Conservation (phyloP, 768 basidiomycete species). For the Imleria badia region DNA sequence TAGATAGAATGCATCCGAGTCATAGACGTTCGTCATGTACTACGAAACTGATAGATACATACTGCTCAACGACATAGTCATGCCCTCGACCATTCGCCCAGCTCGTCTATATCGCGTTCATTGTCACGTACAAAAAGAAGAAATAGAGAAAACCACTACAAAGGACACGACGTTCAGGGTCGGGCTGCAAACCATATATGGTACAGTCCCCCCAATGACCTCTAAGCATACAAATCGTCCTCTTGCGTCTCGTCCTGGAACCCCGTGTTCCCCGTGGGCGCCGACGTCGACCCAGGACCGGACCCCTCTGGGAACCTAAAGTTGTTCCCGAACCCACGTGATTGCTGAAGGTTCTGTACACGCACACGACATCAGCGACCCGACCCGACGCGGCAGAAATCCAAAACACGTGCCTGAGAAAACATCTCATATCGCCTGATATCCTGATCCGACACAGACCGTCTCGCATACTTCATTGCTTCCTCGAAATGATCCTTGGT, state of each 20-base stretch:
- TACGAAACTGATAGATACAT: no score
- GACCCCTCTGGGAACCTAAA: slow-evolving; percentile 97
- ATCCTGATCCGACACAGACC: slow-evolving; percentile 95
- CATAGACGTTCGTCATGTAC: neutral
- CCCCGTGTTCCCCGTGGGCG: slow-evolving; percentile 64
- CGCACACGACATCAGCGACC: slow-evolving; percentile 1
- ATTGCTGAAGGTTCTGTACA: slow-evolving; percentile 82
- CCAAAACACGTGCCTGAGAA: slow-evolving; percentile 61
- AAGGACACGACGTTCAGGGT: neutral
- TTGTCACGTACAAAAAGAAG: slow-evolving; percentile 3
- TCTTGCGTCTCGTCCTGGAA: slow-evolving; percentile 86
- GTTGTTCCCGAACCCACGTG: slow-evolving; percentile 87
- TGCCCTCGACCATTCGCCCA: no score
- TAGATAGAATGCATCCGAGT: neutral
- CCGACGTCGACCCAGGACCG: slow-evolving; percentile 36
- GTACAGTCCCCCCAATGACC: neutral
- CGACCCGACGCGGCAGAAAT: neutral
- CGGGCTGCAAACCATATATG: no score
- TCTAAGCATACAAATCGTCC: slow-evolving; percentile 87
- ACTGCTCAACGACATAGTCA: no score
- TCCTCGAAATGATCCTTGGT: slow-evolving; percentile 95
- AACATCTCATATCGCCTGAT: slow-evolving; percentile 99
- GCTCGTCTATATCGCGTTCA: slow-evolving; percentile 10
- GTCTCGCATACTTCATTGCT: slow-evolving; percentile 96
- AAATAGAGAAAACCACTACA: slow-evolving; percentile 8